A percentile compares a stretch with the other conserved stretches of the same genome.
Conservation (phyloP, 75 land plant genomes). For the Azolla pinnata region DNA sequence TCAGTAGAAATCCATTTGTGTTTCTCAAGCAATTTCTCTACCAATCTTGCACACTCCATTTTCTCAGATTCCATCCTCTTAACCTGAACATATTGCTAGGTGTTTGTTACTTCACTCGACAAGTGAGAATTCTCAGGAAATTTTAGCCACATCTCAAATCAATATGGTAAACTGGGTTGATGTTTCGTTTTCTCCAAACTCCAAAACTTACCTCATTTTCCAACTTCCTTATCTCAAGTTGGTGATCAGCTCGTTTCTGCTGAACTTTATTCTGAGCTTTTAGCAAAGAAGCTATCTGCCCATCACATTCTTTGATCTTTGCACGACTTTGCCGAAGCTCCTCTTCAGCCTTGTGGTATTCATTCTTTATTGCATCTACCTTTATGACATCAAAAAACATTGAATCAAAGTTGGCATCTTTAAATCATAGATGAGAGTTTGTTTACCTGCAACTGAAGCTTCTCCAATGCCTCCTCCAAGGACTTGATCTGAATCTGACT, state of each 20-base stretch:
- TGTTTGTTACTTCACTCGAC: background rate
- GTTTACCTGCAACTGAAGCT: conserved; percentile 46
- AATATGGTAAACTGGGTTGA: background rate
- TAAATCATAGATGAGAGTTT: background rate
- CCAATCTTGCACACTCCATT: conserved; percentile 55
- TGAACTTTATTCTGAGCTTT: conserved; percentile 68
- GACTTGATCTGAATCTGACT: conserved; percentile 40
- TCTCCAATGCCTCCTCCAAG: conserved; percentile 46
- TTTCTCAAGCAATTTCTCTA: conserved; percentile 72
- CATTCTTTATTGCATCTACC: conserved; percentile 43
- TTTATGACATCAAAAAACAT: conserved; percentile 10
- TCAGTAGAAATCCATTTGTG: conserved; percentile 89
- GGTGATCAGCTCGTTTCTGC: conserved; percentile 55
- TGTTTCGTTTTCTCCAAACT: background rate
- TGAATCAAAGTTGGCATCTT: too few relatives aligned
- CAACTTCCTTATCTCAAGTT: conserved; percentile 74
- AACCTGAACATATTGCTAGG: conserved; percentile 30
- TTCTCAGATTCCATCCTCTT: conserved; percentile 81
- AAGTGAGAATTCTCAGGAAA: too few relatives aligned
- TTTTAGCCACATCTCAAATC: too few relatives aligned
- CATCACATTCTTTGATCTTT: conserved; percentile 86
- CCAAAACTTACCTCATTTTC: conserved; percentile 80
- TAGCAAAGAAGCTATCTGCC: conserved; percentile 52
- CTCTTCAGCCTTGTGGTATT: conserved; percentile 52
- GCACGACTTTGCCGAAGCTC: conserved; percentile 52